Evolutionary conservation across 1,139 yeast genomes (phyloP).

Genomic region (Kazachstania sp.): DNA sequence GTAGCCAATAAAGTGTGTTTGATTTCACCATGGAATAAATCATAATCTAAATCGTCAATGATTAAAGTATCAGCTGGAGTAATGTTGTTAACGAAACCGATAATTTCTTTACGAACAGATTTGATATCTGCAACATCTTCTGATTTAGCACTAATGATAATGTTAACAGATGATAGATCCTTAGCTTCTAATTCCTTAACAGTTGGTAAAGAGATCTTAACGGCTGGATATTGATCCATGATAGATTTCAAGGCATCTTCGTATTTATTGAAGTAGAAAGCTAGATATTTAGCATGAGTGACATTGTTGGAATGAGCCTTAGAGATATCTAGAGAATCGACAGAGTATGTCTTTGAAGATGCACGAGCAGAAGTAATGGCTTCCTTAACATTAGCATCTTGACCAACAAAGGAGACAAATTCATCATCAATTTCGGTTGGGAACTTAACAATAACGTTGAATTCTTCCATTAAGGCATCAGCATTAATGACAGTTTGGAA

Average conservation of each 20-base stretch:
- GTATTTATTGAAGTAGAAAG: slow-evolving; percentile 52
- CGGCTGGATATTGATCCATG: slow-evolving; percentile 32
- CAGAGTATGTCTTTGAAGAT: slow-evolving; percentile 46
- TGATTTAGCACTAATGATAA: slow-evolving; percentile 40
- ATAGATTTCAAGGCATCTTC: slow-evolving; percentile 37
- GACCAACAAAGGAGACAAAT: slow-evolving; percentile 60
- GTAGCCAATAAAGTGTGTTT: slow-evolving; percentile 40
- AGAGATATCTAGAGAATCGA: slow-evolving; percentile 70
- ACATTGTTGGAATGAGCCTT: slow-evolving; percentile 79
- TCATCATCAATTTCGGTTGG: slow-evolving; percentile 39
- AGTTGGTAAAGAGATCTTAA: slow-evolving; percentile 51
- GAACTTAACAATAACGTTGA: slow-evolving; percentile 55
- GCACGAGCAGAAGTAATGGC: slow-evolving; percentile 53
- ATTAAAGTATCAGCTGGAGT: slow-evolving; percentile 57
- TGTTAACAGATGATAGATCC: slow-evolving; percentile 26
- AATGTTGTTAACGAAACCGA: slow-evolving; percentile 61
- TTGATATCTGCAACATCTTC: slow-evolving; percentile 39
- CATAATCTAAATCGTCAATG: slow-evolving; percentile 60
- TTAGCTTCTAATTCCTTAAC: slow-evolving; percentile 29
- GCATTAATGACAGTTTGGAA: slow-evolving; percentile 45
- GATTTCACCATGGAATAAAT: slow-evolving; percentile 45
- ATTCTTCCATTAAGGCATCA: slow-evolving; percentile 40
- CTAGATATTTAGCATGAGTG: slow-evolving; percentile 65
- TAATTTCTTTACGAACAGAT: slow-evolving; percentile 57
- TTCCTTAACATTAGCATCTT: slow-evolving; percentile 41